Base-by-base conservation (phyloP, 176 grass and related monocot genomes). In the Oryza rufipogon region DNA sequence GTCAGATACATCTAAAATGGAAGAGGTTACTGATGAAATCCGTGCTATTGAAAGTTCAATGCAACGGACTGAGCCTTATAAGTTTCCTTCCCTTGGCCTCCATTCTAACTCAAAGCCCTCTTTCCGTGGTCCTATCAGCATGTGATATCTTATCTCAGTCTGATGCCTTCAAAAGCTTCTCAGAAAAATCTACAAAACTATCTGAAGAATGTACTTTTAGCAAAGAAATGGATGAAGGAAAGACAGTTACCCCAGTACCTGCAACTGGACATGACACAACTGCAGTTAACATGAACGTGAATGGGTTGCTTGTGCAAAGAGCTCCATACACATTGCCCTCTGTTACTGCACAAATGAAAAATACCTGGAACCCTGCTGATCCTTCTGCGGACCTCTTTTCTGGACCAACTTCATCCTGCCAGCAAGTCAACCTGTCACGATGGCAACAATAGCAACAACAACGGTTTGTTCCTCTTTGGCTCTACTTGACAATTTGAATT, bases 321-420 rank as follows among this genome's bases (percentile, higher is more conserved):
- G 71, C 90, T 52, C 75, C 89, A n/a, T 99, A 99, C 77, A 80
- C 86, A 58, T 81, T 92, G 78, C 80, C 84, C 75, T 86, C 90
- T 87, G 83, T 96, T 84, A 87, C 93, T 13, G 81, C 93, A 48
- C 79, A 91, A 81, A 73, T 94, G 78, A 94, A 92, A 86, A 92
- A 70, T 82, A 94, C 85, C 25, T 99, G 91, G 94, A 94, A 89
- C 81, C 72, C 96, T 79, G 72, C 86, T 28, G 90, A 99, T 89
- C 81, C 88, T 73, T 86, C 81, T 0, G 70, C 44, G 11, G 93
- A 96, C 38, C 92, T 79, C 83, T 96, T 51, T 92, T 94, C 68
- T 99, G 96, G 96, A 99, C 83, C 68, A 94, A 81, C 56, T 89
- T 94, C 89, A 92, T 98, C 76, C 82, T 92, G 73, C 93, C 93